Conservation (phyloP, 345 rosid genomes). For the Mercurialis annua region DNA sequence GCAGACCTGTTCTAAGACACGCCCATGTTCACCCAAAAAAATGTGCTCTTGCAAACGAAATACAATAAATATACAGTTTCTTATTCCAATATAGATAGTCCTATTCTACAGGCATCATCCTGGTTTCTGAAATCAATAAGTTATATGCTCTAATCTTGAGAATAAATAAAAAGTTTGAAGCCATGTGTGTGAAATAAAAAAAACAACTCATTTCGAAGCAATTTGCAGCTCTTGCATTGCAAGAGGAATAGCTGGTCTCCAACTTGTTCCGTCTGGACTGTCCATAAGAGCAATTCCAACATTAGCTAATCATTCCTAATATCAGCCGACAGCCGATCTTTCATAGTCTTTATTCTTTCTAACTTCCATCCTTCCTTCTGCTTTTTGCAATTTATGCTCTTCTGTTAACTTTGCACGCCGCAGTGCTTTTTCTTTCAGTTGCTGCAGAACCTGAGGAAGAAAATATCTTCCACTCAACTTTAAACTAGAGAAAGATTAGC, state of each 20-base stretch:
- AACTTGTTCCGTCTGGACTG: constrained; percentile 67
- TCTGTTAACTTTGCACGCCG: constrained; percentile 72
- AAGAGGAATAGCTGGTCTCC: constrained; percentile 84
- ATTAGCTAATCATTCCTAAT: constrained; percentile 75
- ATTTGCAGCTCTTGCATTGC: constrained; percentile 55
- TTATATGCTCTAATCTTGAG: background rate
- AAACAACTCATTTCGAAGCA: constrained; percentile 27
- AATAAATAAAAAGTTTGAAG: too few species aligned
- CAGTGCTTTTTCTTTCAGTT: constrained; percentile 72
- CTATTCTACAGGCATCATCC: too few species aligned
- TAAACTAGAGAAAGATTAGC: background rate
- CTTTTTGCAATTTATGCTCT: constrained; percentile 49
- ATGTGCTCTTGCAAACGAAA: background rate
- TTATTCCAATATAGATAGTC: background rate
- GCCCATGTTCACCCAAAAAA: background rate
- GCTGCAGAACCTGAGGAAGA: constrained; percentile 57
- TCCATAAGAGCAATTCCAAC: constrained; percentile 91
- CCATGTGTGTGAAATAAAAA: background rate
- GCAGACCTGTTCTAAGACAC: background rate
- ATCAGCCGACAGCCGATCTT: constrained; percentile 70
- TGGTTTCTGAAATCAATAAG: too few species aligned
- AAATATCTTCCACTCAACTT: constrained; percentile 5
- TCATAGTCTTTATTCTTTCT: constrained; percentile 79
- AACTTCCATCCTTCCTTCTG: constrained; percentile 61
- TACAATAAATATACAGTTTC: too few species aligned